Conservation (phyloP, 495 filamentous ascomycete genomes). For the Staphylotrichum tortipilum region DNA sequence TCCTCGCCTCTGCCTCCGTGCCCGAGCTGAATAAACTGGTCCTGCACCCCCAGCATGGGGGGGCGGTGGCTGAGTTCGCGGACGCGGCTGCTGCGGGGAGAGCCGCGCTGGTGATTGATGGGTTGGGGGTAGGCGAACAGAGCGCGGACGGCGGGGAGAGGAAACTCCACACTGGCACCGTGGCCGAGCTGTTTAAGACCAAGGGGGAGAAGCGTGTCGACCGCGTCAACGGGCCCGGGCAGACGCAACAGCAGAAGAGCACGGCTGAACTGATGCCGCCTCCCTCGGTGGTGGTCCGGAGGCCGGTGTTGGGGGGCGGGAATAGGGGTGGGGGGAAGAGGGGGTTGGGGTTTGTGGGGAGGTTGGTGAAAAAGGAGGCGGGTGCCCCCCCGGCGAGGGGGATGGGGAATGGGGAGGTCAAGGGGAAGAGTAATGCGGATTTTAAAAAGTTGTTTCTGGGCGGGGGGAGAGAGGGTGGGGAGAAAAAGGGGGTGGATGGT, state of each 20-base stretch:
- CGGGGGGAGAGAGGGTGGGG: neutral
- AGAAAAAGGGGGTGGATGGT: neutral
- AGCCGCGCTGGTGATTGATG: slow-evolving; percentile 65
- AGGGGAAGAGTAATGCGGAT: slow-evolving; percentile 72
- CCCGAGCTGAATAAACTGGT: slow-evolving; percentile 50
- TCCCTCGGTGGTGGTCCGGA: slow-evolving; percentile 47
- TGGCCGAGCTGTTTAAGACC: slow-evolving; percentile 57
- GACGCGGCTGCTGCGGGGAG: slow-evolving; percentile 63
- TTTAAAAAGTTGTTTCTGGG: slow-evolving; percentile 68
- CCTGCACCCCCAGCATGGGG: slow-evolving; percentile 68
- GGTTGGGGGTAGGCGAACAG: slow-evolving; percentile 48
- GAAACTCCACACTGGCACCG: slow-evolving; percentile 58
- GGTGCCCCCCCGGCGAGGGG: slow-evolving; percentile 8
- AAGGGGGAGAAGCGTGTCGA: slow-evolving; percentile 46
- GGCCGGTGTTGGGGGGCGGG: slow-evolving; percentile 42
- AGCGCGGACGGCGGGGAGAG: slow-evolving; percentile 44
- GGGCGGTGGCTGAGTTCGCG: slow-evolving; percentile 78
- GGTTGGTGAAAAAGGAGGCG: slow-evolving; percentile 22
- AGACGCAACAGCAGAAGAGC: slow-evolving; percentile 14
- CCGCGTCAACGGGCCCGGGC: slow-evolving; percentile 32
- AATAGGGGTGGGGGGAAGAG: slow-evolving; percentile 50
- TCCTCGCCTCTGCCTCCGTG: slow-evolving; percentile 48
- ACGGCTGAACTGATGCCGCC: slow-evolving; percentile 38
- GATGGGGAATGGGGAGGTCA: slow-evolving; percentile 2
- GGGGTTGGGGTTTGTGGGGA: slow-evolving; percentile 36